phyloP scores from a whole-genome alignment of 2,329 filamentous ascomycete species.

The Neurospora crassa region DNA sequence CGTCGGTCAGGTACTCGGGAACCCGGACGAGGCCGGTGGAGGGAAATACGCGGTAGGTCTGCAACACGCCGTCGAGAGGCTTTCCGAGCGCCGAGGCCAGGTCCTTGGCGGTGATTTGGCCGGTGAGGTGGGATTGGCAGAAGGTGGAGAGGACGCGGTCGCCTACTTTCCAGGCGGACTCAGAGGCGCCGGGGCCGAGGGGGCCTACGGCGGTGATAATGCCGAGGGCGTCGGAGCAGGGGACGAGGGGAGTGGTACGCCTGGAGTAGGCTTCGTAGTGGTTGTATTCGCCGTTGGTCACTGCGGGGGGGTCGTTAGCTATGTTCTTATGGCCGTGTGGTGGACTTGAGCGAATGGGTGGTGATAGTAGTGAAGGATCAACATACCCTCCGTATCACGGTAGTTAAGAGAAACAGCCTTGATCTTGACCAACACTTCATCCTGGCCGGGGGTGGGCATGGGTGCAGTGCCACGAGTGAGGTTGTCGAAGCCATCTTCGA shows the following conservation, averaged over 20 bases:
- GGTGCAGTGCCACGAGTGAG: slow-evolving; percentile 34
- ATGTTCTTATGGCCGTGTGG: not conserved
- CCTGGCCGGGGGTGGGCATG: slow-evolving; percentile 36
- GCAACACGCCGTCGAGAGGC: slow-evolving; percentile 47
- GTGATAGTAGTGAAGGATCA: not conserved
- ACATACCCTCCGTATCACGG: slow-evolving; percentile 38
- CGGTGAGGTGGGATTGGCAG: slow-evolving; percentile 45
- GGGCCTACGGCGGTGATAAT: slow-evolving; percentile 41
- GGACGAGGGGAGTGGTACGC: slow-evolving; percentile 38
- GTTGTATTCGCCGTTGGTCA: slow-evolving; percentile 56
- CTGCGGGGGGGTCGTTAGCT: slow-evolving; percentile 25
- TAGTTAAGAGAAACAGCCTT: slow-evolving; percentile 39
- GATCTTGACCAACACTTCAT: slow-evolving; percentile 42
- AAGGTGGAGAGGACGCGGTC: slow-evolving; percentile 61
- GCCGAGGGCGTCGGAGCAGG: slow-evolving; percentile 64
- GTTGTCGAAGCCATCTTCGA: slow-evolving; percentile 46
- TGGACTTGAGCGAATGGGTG: not conserved
- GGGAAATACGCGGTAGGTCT: slow-evolving; percentile 50
- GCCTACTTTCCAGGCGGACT: slow-evolving; percentile 38
- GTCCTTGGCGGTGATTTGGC: slow-evolving; percentile 47
- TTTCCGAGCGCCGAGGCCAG: slow-evolving; percentile 50
- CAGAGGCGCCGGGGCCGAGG: slow-evolving; percentile 32
- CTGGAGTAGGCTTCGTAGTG: slow-evolving; percentile 46
- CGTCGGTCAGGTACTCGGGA: slow-evolving; percentile 46
- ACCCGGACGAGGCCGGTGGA: slow-evolving; percentile 44